Evolutionary conservation across 1,284 basidiomycete genomes (phyloP).

Genomic region (Trametes pubescens): DNA sequence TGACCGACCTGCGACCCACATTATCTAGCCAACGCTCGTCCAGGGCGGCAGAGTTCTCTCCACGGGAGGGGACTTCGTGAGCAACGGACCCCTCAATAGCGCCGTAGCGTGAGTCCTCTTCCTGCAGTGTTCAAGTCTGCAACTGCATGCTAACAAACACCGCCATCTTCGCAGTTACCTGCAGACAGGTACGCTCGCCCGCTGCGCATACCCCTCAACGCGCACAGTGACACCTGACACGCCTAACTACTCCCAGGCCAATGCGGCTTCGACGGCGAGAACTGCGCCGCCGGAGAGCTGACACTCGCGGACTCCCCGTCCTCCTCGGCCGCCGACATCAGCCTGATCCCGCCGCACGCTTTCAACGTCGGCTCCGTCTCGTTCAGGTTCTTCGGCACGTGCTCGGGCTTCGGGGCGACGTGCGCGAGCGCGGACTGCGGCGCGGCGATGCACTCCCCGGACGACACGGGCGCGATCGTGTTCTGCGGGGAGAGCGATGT

Average conservation of each 20-base stretch:
- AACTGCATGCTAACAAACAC: background rate
- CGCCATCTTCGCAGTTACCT: background rate
- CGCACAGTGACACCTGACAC: background rate
- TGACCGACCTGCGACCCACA: background rate
- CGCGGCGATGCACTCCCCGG: background rate
- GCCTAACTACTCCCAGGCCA: background rate
- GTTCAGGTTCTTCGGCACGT: background rate
- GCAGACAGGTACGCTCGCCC: background rate
- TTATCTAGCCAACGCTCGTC: background rate
- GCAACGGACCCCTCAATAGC: background rate
- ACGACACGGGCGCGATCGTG: background rate
- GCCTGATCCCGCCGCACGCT: constrained; percentile 2
- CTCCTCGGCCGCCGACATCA: background rate
- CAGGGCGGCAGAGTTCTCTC: background rate
- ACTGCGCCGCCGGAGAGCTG: constrained; percentile 2
- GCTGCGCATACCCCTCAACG: too few species aligned
- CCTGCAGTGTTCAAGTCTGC: background rate
- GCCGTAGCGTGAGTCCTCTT: background rate
- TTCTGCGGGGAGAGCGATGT: background rate
- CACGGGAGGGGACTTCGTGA: constrained; percentile 2
- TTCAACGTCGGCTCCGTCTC: constrained; percentile 1
- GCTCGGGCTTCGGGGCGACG: constrained; percentile 1
- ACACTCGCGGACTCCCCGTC: background rate
- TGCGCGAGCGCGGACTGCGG: constrained; percentile 1
- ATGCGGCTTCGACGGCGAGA: constrained; percentile 5